Evolutionary conservation across 2,329 filamentous ascomycete species (phyloP), one percentile per base, ranked within the genome.

Genomic region (Fusarium subglutinans): DNA sequence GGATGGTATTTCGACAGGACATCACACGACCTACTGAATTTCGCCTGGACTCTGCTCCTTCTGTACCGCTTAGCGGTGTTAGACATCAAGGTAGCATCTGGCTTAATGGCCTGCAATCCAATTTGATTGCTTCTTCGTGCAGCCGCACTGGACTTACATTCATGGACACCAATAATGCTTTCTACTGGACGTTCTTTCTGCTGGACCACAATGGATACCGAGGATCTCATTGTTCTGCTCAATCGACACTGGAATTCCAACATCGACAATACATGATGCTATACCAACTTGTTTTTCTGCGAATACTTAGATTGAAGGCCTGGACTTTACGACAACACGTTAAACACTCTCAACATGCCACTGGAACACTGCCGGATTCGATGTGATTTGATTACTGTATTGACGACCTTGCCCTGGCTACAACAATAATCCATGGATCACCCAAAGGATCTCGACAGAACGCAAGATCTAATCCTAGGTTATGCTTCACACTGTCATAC

Each of bases 51-150:
- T 58, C 17, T 40, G 63, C 63, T 69, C 54, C 67, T 59, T 70
- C 54, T 70, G 59, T 64, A 59, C 69, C 64, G 63, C 63, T 65
- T 58, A 48, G 38, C 61, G 63, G 72, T 69, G 50, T 47, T 55
- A 63, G 74, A 41, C 28, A 40, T 35, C 28, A 68, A 70, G 71
- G 75, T 73, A 72, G 66, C 65, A 62, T 45, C 55, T 48, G 61
- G 70, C 74, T 66, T 57, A 50, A 70, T 63, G 54, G 70, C 72
- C 76, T 17, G 80, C 80, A 81, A 81, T 82, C 65, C 70, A 77
- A 81, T 81, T 76, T 67, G 70, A 81, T 81, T 81, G 80, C 79
- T 59, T 66, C 67, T 45, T 64, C 1, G 76, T 80, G 80, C 80
- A 77, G 68, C 78, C 78, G 80, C 80, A 78, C 70, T 61, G 69